A percentile compares a stretch with the other conserved stretches of the same genome.
These are phyloP conservation scores for Albugo laibachii DNA, from an alignment of 352 stramenopile species.

Conservation along the genomic window DNA sequence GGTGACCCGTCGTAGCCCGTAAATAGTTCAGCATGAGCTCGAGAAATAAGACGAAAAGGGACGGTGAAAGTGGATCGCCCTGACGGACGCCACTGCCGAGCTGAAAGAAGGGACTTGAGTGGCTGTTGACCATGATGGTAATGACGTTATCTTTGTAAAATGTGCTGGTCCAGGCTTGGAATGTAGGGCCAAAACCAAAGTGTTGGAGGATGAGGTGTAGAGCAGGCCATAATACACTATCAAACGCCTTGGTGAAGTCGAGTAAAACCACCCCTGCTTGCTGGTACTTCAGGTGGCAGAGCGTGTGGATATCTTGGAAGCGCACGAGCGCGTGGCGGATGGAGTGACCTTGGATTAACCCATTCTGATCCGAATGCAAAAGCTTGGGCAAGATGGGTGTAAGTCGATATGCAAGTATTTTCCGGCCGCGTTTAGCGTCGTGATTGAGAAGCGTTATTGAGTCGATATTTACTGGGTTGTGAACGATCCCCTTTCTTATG, in stretches of 20 bases:
- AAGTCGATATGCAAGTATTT: neutral
- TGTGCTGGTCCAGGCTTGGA: neutral
- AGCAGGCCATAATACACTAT: neutral
- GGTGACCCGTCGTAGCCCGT: neutral
- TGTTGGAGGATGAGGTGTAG: neutral
- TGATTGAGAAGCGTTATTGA: conserved; percentile 7
- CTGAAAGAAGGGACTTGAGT: neutral
- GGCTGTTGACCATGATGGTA: neutral
- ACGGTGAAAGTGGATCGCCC: neutral
- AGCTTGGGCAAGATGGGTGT: neutral
- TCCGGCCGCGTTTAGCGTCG: neutral
- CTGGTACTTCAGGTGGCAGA: neutral
- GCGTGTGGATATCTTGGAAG: neutral
- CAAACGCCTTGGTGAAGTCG: conserved; percentile 1
- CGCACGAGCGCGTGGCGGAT: neutral
- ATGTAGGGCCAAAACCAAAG: neutral
- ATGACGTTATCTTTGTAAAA: neutral
- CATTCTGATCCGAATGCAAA: neutral
- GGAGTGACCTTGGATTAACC: neutral
- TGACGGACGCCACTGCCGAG: neutral
- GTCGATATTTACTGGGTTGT: conserved; percentile 9
- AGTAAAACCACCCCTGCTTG: neutral
- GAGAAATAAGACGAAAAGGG: neutral
- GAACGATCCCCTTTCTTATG: conserved; percentile 10
- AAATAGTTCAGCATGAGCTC: neutral